Base-by-base conservation (phyloP, 768 basidiomycete species). In the Mycena kentingensis region DNA sequence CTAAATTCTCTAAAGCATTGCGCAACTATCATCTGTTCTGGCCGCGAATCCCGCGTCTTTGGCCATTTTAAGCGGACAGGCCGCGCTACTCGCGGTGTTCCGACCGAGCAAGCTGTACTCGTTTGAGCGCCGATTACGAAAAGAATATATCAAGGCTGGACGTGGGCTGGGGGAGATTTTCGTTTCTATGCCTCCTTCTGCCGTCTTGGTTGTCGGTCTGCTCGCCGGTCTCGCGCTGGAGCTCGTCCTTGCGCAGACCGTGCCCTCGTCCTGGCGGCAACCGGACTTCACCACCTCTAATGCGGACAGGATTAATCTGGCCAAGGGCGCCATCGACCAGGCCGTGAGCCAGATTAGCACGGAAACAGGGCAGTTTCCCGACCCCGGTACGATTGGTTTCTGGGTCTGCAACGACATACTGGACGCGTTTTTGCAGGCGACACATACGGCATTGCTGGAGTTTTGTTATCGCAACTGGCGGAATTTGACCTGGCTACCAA, bases 401-500 rank as follows among this genome's bases (percentile, higher is more conserved):
- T 19, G 41, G 41, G 10, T 25, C 13, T 25, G 15, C 24, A 18
- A 19, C 21, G 22, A 4, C 13, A 10, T 24, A 15, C 27, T 22
- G 22, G 12, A 31, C n/a, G 15, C 11, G 16, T 18, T 27, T 18
- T 16, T 32, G 13, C 32, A 54, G 15, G 26, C 13, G 10, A 39
- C 38, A 47, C 24, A 18, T 52, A 44, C 38, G 50, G 50, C 28
- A n/a, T 36, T 6, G 28, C 55, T 37, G 55, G 42, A 5, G 12
- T n/a, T 10, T 27, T 58, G 31, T 50, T 47, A 22, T 45, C 39
- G 15, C 47, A 54, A 25, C 32, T 58, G 46, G 56, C 56, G 35
- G 56, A 58, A 35, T 58, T 58, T 29, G 56, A 58, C 35, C 32
- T 53, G 6, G 46, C 44, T 13, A 49, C 46, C 4, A 53, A 50